These are phyloP conservation scores for Colletotrichum siamense DNA, from an alignment of 2,329 filamentous ascomycete genomes.

Conservation along the genomic window DNA sequence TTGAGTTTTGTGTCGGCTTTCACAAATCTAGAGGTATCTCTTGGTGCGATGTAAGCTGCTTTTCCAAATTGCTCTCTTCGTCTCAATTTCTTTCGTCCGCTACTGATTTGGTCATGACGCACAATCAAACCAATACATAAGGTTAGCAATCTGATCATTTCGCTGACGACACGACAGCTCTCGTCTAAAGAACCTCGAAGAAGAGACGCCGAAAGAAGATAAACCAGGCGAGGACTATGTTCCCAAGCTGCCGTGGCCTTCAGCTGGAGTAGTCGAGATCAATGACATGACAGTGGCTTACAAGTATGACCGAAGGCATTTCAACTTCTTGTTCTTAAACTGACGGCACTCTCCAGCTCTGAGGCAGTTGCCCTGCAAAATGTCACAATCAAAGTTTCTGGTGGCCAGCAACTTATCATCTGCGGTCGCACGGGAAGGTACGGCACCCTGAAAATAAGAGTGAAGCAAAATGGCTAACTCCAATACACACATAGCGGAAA, in stretches of 20 bases:
- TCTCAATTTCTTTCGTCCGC: neutral
- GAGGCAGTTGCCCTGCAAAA: neutral
- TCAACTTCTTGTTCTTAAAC: accelerated
- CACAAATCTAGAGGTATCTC: slow-evolving; percentile 32
- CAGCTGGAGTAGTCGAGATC: slow-evolving; percentile 35
- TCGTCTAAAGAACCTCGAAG: slow-evolving; percentile 31
- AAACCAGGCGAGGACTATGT: slow-evolving; percentile 21
- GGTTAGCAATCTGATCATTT: neutral
- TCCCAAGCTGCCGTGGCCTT: slow-evolving; percentile 36
- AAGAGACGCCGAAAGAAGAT: slow-evolving; percentile 31
- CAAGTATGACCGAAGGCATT: slow-evolving; percentile 1
- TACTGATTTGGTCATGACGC: too few species aligned
- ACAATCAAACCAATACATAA: too few species aligned
- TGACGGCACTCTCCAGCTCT: neutral
- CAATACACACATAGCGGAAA: neutral
- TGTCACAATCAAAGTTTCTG: neutral
- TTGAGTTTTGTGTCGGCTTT: slow-evolving; percentile 33
- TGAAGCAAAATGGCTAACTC: neutral
- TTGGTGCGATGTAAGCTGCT: slow-evolving; percentile 27
- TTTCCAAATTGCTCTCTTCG: too few species aligned
- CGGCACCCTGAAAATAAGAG: neutral
- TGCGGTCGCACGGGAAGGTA: slow-evolving; percentile 11
- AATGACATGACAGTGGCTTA: slow-evolving; percentile 36
- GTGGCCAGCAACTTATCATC: slow-evolving; percentile 1
- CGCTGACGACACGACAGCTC: neutral